These are phyloP conservation scores for Suillus sp. DNA, from an alignment of 768 basidiomycete genomes.

Conservation along the genomic window DNA sequence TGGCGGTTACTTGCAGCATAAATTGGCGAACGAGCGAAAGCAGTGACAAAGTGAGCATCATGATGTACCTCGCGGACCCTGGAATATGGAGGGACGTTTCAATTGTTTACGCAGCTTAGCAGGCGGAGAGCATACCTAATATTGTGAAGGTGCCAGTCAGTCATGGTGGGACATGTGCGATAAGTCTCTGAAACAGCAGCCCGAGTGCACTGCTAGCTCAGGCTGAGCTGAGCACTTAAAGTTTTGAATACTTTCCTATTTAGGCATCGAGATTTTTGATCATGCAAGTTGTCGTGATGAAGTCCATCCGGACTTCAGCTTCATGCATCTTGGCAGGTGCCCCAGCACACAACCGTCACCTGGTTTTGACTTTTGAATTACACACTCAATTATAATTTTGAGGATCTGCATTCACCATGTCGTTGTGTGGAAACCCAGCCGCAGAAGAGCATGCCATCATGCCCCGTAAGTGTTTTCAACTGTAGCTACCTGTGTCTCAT, in stretches of 20 bases:
- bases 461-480: conserved; percentile 51
- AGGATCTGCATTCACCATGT: conserved; percentile 23
- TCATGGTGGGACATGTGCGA: background rate
- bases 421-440: conserved; percentile 67
- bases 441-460: conserved; percentile 63
- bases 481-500: background rate
- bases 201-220: too few species aligned
- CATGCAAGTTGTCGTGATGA: background rate
- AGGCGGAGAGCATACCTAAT: background rate
- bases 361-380: background rate
- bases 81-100: background rate
- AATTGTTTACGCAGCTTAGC: background rate
- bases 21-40: background rate
- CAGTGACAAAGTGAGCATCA: background rate
- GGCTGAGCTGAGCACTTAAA: background rate
- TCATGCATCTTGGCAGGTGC: background rate
- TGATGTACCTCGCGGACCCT: background rate
- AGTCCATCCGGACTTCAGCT: too few species aligned
- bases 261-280: background rate
- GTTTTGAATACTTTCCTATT: background rate
- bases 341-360: background rate
- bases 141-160: background rate
- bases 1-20: background rate
- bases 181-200: background rate
- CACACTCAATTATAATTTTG: background rate